Conservation (phyloP, 1,139 yeast genomes). For the Saccharomyces hybrid region DNA sequence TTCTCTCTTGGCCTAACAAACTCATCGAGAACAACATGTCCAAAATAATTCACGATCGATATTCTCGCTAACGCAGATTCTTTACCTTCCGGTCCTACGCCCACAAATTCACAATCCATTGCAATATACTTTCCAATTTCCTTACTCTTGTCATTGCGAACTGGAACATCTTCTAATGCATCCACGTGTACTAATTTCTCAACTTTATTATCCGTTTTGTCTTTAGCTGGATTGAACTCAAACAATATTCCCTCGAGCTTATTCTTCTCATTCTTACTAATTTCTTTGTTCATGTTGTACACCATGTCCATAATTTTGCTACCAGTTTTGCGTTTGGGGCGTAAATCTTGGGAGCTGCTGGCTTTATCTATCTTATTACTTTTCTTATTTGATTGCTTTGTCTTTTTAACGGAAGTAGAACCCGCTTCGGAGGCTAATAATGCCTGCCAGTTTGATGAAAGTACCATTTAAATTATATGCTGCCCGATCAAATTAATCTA, state of each 20-base stretch:
- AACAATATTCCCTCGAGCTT: conserved; percentile 22
- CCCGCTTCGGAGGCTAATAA: conserved; percentile 10
- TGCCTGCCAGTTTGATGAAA: conserved; percentile 30
- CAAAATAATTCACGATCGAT: conserved; percentile 77
- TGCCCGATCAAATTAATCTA: neutral
- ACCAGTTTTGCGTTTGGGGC: neutral
- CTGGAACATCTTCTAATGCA: conserved; percentile 4
- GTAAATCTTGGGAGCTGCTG: neutral
- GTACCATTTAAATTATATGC: conserved; percentile 17
- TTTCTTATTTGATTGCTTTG: conserved; percentile 4
- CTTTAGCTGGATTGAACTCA: conserved; percentile 12
- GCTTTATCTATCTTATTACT: conserved; percentile 4
- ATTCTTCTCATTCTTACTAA: conserved; percentile 17
- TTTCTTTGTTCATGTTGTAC: conserved; percentile 26
- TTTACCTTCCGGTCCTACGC: conserved; percentile 67
- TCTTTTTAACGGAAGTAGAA: neutral
- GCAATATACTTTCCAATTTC: conserved; percentile 69
- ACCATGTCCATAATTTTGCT: conserved; percentile 30
- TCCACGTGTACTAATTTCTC: conserved; percentile 2
- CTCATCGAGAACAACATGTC: conserved; percentile 60
- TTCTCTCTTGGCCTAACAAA: conserved; percentile 68
- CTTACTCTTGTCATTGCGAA: conserved; percentile 16
- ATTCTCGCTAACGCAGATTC: conserved; percentile 78
- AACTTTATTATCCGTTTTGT: neutral
- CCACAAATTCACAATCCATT: conserved; percentile 92